Percentiles rank a stretch among this genome's conserved stretches.
These are phyloP conservation scores for Blastobotrys illinoisensis DNA, from an alignment of 1,139 yeast species.

Conservation along the genomic window DNA sequence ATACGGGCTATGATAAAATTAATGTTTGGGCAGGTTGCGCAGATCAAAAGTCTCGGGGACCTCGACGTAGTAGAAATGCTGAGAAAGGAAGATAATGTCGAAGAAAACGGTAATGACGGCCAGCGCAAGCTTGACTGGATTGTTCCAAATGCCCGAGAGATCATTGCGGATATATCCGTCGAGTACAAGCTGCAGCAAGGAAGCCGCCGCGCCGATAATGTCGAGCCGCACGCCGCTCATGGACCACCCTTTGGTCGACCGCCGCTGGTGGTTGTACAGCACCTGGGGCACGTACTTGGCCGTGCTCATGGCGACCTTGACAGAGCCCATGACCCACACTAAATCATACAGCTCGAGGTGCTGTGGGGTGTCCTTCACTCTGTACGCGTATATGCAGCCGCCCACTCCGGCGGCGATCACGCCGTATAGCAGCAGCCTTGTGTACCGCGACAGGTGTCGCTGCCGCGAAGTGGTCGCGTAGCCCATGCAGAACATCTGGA, in stretches of 20 bases:
- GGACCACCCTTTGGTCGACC: constrained; percentile 55
- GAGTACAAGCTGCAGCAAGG: constrained; percentile 45
- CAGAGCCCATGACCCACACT: constrained; percentile 42
- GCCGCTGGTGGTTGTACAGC: constrained; percentile 45
- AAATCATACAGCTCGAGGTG: constrained; percentile 34
- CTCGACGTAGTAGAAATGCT: constrained; percentile 22
- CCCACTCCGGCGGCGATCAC: constrained; percentile 18
- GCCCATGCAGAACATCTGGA: constrained; percentile 36
- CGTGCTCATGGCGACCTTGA: constrained; percentile 51
- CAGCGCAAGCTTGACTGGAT: constrained; percentile 32
- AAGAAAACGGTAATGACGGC: constrained; percentile 31
- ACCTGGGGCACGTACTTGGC: constrained; percentile 62
- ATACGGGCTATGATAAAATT: too few species aligned
- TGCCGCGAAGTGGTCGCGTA: constrained; percentile 31
- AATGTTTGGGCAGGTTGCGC: not conserved
- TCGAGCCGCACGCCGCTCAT: constrained; percentile 45
- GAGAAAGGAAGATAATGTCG: constrained; percentile 30
- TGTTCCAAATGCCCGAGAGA: constrained; percentile 30
- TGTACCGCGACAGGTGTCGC: constrained; percentile 22
- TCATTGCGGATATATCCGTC: constrained; percentile 33
- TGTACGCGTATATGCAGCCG: constrained; percentile 24
- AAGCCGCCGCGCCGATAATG: constrained; percentile 48
- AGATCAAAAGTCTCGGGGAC: not conserved
- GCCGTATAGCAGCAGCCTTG: constrained; percentile 18
- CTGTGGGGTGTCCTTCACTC: constrained; percentile 22